Evolutionary conservation across 208 protist genomes (phyloP).

Genomic region (Leishmania tarentolae): DNA sequence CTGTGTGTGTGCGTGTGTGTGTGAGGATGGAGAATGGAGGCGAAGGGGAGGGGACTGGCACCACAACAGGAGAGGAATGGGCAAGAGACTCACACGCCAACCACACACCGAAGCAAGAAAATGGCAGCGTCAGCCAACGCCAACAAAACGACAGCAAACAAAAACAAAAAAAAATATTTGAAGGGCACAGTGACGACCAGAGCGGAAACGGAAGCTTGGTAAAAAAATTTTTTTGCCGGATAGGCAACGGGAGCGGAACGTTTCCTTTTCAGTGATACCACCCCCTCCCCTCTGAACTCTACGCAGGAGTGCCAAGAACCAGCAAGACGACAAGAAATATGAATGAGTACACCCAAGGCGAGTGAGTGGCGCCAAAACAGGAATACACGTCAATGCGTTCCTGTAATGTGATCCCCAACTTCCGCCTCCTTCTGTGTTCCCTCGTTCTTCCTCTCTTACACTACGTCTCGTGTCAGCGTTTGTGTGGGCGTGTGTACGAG

Average conservation of each 20-base stretch:
- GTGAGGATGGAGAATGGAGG: not conserved
- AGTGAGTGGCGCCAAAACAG: not conserved
- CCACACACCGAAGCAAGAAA: not conserved
- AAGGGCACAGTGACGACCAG: not conserved
- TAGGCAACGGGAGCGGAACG: not conserved
- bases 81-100: not conserved
- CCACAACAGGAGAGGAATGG: conserved; percentile 1
- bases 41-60: not conserved
- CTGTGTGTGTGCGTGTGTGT: not conserved
- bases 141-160: no score
- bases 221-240: not conserved
- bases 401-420: not conserved
- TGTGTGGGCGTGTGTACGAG: not conserved
- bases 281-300: no score
- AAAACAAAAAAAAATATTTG: no score
- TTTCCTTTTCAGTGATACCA: no score
- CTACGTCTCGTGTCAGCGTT: no score
- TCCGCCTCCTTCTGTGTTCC: not conserved
- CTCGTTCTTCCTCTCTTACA: not conserved
- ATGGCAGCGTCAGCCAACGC: no score
- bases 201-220: not conserved
- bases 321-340: not conserved
- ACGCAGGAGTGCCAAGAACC: no score
- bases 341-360: not conserved
- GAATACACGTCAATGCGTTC: not conserved